Percentiles rank a stretch among this genome's conserved stretches.
phyloP scores from a whole-genome alignment of 2,329 filamentous ascomycete species.

The Xylariaceae sp. region DNA sequence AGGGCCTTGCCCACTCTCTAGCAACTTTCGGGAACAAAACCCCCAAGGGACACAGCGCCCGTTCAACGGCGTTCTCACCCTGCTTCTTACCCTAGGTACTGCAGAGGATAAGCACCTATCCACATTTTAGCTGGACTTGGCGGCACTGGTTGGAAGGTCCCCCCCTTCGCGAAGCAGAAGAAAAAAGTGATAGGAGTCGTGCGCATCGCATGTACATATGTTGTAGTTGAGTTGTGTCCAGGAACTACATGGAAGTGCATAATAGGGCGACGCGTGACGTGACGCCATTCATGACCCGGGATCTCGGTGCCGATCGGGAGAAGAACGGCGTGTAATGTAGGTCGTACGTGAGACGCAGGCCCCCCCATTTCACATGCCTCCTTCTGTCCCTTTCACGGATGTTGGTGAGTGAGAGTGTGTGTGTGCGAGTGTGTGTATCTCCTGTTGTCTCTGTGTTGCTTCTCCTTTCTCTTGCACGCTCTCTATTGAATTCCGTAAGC shows the following conservation, averaged over 20 bases:
- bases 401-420: not conserved
- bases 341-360: not conserved
- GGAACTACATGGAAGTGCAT: constrained; percentile 1
- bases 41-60: constrained; percentile 2
- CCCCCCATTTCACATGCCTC: not conserved
- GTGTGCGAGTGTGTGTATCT: not conserved
- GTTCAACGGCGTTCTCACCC: constrained; percentile 10
- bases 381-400: not conserved
- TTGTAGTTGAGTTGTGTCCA: not conserved
- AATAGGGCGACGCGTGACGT: constrained; percentile 5
- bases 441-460: not conserved
- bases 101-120: not conserved
- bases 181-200: not conserved
- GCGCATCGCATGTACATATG: not conserved
- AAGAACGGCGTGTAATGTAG: constrained; percentile 3
- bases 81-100: not conserved
- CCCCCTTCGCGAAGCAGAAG: too few relatives aligned
- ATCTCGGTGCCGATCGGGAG: constrained; percentile 19
- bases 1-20: not conserved
- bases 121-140: not conserved
- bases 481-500: not conserved
- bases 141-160: not conserved
- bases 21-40: not conserved
- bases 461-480: not conserved
- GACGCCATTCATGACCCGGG: constrained; percentile 15